Evolutionary conservation across 2,329 filamentous ascomycete genomes (phyloP).

Genomic region (Pseudocercospora vitis): DNA sequence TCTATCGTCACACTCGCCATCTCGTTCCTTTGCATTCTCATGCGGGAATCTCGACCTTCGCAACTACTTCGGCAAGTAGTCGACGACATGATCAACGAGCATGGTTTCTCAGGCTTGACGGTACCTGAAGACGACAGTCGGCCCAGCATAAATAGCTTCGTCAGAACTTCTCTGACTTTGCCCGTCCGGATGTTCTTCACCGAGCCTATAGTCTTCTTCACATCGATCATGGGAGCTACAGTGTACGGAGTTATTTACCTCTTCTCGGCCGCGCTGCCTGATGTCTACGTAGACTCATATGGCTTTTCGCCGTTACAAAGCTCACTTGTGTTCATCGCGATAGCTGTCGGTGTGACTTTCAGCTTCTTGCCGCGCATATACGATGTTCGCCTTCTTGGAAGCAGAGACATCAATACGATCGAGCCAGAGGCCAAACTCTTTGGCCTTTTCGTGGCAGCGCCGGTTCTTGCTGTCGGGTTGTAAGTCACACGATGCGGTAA

Average conservation of each 20-base stretch:
- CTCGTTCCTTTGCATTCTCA: slow-evolving; percentile 39
- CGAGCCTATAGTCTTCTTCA: too few relatives aligned
- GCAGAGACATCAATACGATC: slow-evolving; percentile 29
- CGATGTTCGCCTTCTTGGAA: slow-evolving; percentile 41
- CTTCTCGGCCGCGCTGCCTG: slow-evolving; percentile 47
- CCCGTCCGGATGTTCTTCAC: too few relatives aligned
- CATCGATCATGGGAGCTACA: too few relatives aligned
- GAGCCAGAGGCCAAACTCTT: slow-evolving; percentile 51
- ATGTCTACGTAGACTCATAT: slow-evolving; percentile 40
- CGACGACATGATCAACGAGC: slow-evolving; percentile 30
- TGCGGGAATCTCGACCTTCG: slow-evolving; percentile 48
- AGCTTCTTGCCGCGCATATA: slow-evolving; percentile 47
- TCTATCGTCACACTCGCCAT: slow-evolving; percentile 42
- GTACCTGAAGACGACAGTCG: too few relatives aligned
- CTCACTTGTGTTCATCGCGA: slow-evolving; percentile 54
- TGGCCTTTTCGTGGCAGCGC: slow-evolving; percentile 50
- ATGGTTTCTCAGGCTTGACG: slow-evolving; percentile 30
- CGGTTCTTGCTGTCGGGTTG: slow-evolving; percentile 46
- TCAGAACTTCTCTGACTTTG: too few relatives aligned
- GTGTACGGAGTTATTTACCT: slow-evolving; percentile 48
- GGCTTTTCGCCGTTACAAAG: slow-evolving; percentile 44
- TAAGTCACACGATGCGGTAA: too few relatives aligned
- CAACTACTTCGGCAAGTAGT: slow-evolving; percentile 43
- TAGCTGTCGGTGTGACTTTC: slow-evolving; percentile 54
- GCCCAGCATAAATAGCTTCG: too few relatives aligned